phyloP scores from a whole-genome alignment of 108 stramenopile species.

The Epipyxis sp. region DNA sequence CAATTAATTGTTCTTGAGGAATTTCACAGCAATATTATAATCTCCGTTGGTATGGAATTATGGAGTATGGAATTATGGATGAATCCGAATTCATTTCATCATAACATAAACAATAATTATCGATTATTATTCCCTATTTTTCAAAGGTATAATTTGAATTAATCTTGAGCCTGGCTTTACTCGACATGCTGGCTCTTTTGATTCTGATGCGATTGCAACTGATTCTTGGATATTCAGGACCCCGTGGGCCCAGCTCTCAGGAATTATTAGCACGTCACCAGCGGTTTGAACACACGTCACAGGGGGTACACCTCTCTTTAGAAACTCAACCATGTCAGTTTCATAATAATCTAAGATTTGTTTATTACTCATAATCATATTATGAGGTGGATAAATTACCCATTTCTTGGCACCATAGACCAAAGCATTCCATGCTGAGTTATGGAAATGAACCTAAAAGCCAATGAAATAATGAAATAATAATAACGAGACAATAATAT shows the following conservation, averaged over 20 bases:
- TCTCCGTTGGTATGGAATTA: too few species aligned
- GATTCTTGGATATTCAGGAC: conserved; percentile 34
- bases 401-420: conserved; percentile 31
- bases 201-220: conserved; percentile 29
- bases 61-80: too few species aligned
- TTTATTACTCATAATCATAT: conserved; percentile 18
- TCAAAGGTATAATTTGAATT: not conserved
- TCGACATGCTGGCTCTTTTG: conserved; percentile 1
- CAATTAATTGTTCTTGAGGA: too few species aligned
- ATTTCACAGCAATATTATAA: too few species aligned
- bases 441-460: conserved; percentile 29
- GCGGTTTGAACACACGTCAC: conserved; percentile 31
- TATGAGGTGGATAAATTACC: conserved; percentile 32
- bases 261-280: conserved; percentile 34
- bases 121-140: too few species aligned
- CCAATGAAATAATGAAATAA: too few species aligned
- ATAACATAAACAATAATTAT: too few species aligned
- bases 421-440: conserved; percentile 35
- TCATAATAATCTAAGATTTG: conserved; percentile 27
- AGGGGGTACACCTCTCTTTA: not conserved
- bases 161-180: not conserved
- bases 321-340: not conserved
- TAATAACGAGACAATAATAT: too few species aligned
- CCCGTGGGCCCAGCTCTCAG: conserved; percentile 34
- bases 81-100: too few species aligned